Conservation (phyloP, 345 rosid genomes). For the Viola odorata region DNA sequence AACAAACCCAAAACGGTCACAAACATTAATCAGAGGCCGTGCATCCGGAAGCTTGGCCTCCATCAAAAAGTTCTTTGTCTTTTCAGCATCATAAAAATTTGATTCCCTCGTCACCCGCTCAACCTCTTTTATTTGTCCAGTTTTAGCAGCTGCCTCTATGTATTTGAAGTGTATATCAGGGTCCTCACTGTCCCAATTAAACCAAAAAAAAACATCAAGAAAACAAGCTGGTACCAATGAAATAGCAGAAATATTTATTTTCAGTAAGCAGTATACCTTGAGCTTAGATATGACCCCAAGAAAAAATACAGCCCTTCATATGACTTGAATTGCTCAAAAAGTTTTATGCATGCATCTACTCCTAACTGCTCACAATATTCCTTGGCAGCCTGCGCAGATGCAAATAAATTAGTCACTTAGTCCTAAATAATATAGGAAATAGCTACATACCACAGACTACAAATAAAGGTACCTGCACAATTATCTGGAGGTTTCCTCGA, state of each 20-base stretch:
- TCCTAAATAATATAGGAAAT: background rate
- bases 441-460: conserved; percentile 13
- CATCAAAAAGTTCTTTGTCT: conserved; percentile 95
- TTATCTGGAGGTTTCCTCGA: conserved; percentile 96
- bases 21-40: conserved; percentile 94
- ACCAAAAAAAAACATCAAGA: conserved; percentile 2
- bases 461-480: conserved; percentile 63
- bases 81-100: conserved; percentile 89
- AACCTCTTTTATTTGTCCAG: conserved; percentile 88
- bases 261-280: conserved; percentile 43
- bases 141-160: conserved; percentile 98
- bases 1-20: conserved; percentile 97
- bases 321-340: conserved; percentile 97
- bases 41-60: conserved; percentile 99
- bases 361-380: conserved; percentile 99
- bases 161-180: conserved; percentile 98
- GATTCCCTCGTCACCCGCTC: conserved; percentile 99
- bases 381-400: conserved; percentile 69
- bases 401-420: background rate
- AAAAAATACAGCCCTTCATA: conserved; percentile 98
- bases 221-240: conserved; percentile 7
- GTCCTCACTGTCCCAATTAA: conserved; percentile 64
- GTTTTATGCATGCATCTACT: conserved; percentile 82
- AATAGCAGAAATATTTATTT: background rate
- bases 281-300: conserved; percentile 92